Conservation (phyloP, 768 basidiomycete genomes). For the Hericium rajendrae region DNA sequence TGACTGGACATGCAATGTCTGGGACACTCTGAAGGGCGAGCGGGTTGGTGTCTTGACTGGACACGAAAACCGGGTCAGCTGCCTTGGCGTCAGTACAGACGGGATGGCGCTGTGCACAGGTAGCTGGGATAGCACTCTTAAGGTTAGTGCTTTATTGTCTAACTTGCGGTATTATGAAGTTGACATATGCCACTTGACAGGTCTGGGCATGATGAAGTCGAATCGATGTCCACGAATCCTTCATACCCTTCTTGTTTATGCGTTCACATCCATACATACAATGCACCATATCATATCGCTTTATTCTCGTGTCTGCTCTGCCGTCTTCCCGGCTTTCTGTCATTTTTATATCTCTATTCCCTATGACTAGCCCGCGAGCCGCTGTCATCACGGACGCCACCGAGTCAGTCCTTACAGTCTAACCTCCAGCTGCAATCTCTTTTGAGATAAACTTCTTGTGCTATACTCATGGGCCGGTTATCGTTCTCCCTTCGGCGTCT, state of each 20-base stretch:
- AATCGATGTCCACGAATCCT: not conserved
- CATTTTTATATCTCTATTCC: slow-evolving; percentile 37
- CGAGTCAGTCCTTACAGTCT: slow-evolving; percentile 53
- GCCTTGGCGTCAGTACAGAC: slow-evolving; percentile 90
- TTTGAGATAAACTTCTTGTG: slow-evolving; percentile 17
- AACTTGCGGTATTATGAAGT: slow-evolving; percentile 3
- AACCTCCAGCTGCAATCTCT: slow-evolving; percentile 7
- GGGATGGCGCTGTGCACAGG: slow-evolving; percentile 99
- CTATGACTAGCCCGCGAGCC: slow-evolving; percentile 43
- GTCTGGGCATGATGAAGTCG: slow-evolving; percentile 65
- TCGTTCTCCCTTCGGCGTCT: not conserved
- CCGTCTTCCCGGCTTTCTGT: slow-evolving; percentile 9
- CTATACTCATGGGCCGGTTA: not conserved
- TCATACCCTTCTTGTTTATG: slow-evolving; percentile 1
- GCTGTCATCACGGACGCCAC: slow-evolving; percentile 36
- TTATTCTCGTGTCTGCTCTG: slow-evolving; percentile 10
- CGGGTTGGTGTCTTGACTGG: slow-evolving; percentile 95
- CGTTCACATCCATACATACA: not conserved
- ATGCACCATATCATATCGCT: slow-evolving; percentile 5
- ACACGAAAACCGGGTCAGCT: slow-evolving; percentile 96
- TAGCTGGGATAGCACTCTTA: slow-evolving; percentile 94
- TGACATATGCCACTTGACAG: slow-evolving; percentile 26
- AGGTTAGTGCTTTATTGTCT: slow-evolving; percentile 42
- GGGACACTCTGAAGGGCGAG: slow-evolving; percentile 98
- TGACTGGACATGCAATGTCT: slow-evolving; percentile 99